These are phyloP conservation scores for Xylaria sp. DNA, from an alignment of 2,329 filamentous ascomycete species.

Conservation along the genomic window DNA sequence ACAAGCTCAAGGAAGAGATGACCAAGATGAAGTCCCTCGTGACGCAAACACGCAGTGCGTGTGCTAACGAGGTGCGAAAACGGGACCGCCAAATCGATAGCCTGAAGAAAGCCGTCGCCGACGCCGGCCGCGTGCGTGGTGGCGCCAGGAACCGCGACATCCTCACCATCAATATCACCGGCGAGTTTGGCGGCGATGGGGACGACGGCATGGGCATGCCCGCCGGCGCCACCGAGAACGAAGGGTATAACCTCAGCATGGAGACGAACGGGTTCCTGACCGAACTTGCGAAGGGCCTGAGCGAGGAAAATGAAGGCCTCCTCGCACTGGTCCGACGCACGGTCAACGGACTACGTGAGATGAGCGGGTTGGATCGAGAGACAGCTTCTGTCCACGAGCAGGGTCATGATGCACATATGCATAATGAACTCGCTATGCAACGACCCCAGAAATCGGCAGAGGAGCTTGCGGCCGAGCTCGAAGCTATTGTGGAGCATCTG, in stretches of 20 bases:
- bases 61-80: slow-evolving; percentile 89
- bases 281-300: slow-evolving; percentile 81
- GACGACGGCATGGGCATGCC: slow-evolving; percentile 46
- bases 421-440: slow-evolving; percentile 18
- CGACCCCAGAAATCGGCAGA: slow-evolving; percentile 57
- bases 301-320: slow-evolving; percentile 90
- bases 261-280: slow-evolving; percentile 95
- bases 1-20: slow-evolving; percentile 85
- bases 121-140: slow-evolving; percentile 71
- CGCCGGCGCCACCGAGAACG: slow-evolving; percentile 53
- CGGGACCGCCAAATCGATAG: slow-evolving; percentile 89
- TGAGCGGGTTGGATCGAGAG: slow-evolving; percentile 65
- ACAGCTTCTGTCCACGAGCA: slow-evolving; percentile 42
- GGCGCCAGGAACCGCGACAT: slow-evolving; percentile 64
- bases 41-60: slow-evolving; percentile 84
- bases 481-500: slow-evolving; percentile 81
- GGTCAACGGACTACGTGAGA: slow-evolving; percentile 74
- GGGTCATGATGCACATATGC: neutral
- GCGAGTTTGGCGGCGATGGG: slow-evolving; percentile 67
- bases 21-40: slow-evolving; percentile 80
- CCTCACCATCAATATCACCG: slow-evolving; percentile 66
- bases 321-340: slow-evolving; percentile 77
- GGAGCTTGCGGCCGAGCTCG: slow-evolving; percentile 79
- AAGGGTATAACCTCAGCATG: slow-evolving; percentile 76
- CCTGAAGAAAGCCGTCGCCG: slow-evolving; percentile 85